These are phyloP conservation scores for Biscutella laevigata DNA, from an alignment of 441 rosid species.

Conservation along the genomic window DNA sequence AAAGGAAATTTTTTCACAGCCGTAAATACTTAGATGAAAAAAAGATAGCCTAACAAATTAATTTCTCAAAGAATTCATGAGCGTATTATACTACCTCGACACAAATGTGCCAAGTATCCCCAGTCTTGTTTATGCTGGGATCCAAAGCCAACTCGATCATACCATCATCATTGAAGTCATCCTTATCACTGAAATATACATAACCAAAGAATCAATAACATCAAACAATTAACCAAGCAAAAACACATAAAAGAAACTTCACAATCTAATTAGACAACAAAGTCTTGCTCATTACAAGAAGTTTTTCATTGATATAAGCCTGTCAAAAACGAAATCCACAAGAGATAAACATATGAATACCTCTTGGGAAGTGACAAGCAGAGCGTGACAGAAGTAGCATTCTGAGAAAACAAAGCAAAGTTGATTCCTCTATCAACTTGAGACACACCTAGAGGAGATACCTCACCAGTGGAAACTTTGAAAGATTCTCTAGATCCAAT, in stretches of 20 bases:
- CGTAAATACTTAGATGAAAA: not conserved
- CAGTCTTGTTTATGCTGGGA: constrained; percentile 50
- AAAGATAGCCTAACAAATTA: not conserved
- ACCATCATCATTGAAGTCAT: constrained; percentile 27
- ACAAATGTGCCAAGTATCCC: constrained; percentile 83
- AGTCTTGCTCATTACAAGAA: not conserved
- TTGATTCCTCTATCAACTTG: constrained; percentile 71
- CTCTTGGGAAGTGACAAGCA: constrained; percentile 65
- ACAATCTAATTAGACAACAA: not conserved
- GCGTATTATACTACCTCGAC: constrained; percentile 47
- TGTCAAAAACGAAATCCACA: not conserved
- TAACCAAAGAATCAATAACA: constrained; percentile 13
- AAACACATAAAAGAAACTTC: not conserved
- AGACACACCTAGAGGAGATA: constrained; percentile 74
- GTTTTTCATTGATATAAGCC: not conserved
- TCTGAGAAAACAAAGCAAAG: constrained; percentile 80
- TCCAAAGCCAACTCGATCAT: constrained; percentile 42
- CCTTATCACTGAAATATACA: constrained; percentile 24
- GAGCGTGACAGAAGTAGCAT: constrained; percentile 71
- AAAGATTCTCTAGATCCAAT: constrained; percentile 31
- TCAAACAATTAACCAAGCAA: not conserved
- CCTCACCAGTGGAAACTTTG: constrained; percentile 54
- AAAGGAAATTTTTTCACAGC: not conserved
- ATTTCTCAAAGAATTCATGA: not conserved
- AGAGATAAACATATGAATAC: constrained; percentile 26